Base-by-base conservation (phyloP, 179 eudicot species). In the Silene noctiflora region DNA sequence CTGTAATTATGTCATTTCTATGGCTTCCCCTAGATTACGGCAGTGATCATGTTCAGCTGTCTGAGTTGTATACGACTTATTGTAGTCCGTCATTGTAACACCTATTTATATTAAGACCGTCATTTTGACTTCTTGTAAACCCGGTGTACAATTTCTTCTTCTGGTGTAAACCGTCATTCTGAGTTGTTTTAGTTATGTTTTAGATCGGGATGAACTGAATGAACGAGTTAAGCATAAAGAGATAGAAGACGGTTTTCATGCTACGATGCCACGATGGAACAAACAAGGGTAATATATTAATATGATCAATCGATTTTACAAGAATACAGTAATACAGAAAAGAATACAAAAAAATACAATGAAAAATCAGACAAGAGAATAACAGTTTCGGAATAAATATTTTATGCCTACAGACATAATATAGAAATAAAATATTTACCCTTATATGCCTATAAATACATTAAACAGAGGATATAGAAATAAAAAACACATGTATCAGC, bases 1-100 rank as follows among this genome's bases (percentile, higher is more conserved):
- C 13, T 80, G 83, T 80, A 80, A 80, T 71, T 80, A 80, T 76
- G 70, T 71, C 46, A 39, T 39, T 39, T 39, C 46, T 39, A 39
- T 39, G 69, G 69, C 53, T 76, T 72, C 83, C 76, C 35, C 16
- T 75, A 8, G 46, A 39, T 39, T 3, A 68, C 44, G 46, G 61
- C 68, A 72, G 24, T 71, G 51, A 71, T 76, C 69, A 11, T 53
- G 24, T 58, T 71, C 33, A 42, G 16, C 39, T 33, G 39, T 33
- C 39, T 31, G 39, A 33, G 39, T 63, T 71, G 71, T 35, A 62
- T 62, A 69, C 67, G 27, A 5, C 4, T 35, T 71, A 25, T 42
- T 77, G 75, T 77, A 71, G 58, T 58, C 65, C 4, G 69, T 29
- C 19, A 64, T 64, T 39, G 46, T 39, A 39, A 39, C 46, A 39